phyloP scores from a whole-genome alignment of 768 basidiomycete genomes.

The Chalciporus piperatus region DNA sequence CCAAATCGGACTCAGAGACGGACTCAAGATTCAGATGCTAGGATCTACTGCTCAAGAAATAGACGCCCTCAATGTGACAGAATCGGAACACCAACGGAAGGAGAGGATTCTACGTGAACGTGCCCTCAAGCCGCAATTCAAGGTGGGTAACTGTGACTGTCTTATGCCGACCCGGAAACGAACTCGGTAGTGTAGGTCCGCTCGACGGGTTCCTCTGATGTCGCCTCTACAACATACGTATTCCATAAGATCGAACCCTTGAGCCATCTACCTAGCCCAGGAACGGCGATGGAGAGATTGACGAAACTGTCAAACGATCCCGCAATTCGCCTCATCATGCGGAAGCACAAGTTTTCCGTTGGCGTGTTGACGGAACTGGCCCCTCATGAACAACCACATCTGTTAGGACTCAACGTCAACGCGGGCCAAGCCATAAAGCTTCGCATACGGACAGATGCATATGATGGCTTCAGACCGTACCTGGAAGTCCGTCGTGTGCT shows the following conservation, averaged over 20 bases:
- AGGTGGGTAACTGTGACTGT: conserved; percentile 40
- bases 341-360: conserved; percentile 63
- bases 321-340: conserved; percentile 70
- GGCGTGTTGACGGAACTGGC: conserved; percentile 74
- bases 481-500: conserved; percentile 62
- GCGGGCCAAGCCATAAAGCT: conserved; percentile 63
- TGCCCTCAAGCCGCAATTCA: conserved; percentile 52
- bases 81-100: conserved; percentile 54
- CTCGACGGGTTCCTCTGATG: conserved; percentile 45
- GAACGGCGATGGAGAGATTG: conserved; percentile 52
- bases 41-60: conserved; percentile 64
- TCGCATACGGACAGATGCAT: conserved; percentile 64
- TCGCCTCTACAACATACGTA: conserved; percentile 44
- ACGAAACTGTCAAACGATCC: conserved; percentile 64
- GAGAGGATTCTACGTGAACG: conserved; percentile 61
- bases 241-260: conserved; percentile 68
- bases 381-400: conserved; percentile 68
- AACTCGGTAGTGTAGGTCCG: conserved; percentile 44
- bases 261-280: conserved; percentile 61
- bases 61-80: conserved; percentile 49
- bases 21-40: conserved; percentile 66
- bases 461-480: conserved; percentile 72
- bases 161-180: no score
- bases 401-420: conserved; percentile 68
- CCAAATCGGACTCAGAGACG: conserved; percentile 59